phyloP scores from a whole-genome alignment of 2,329 filamentous ascomycete genomes.

The Botryotinia globosa region DNA sequence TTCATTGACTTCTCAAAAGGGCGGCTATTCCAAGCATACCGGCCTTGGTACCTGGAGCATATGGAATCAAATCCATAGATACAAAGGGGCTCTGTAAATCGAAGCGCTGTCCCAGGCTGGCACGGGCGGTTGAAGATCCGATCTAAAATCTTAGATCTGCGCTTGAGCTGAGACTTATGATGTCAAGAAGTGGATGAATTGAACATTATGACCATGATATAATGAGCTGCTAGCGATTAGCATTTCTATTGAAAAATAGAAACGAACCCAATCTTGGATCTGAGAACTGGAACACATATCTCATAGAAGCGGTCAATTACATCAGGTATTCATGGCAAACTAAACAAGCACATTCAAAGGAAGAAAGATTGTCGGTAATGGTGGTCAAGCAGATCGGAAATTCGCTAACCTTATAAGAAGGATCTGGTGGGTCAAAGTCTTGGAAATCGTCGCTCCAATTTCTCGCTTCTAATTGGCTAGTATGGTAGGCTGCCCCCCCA shows the following conservation, averaged over 20 bases:
- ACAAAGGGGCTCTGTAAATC: background rate
- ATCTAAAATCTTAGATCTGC: background rate
- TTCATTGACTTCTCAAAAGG: background rate
- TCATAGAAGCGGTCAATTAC: background rate
- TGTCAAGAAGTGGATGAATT: conserved; percentile 1
- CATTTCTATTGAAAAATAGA: background rate
- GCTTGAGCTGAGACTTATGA: background rate
- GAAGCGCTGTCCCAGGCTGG: background rate
- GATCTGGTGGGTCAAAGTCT: background rate
- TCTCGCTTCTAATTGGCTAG: background rate
- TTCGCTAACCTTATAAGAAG: background rate
- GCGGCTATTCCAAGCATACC: background rate
- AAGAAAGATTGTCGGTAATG: background rate
- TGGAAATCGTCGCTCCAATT: background rate
- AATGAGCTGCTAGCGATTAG: background rate
- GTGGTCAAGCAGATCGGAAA: background rate
- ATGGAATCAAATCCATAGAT: background rate
- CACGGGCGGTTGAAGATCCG: background rate
- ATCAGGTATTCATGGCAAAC: background rate
- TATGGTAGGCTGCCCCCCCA: background rate
- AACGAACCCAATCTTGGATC: background rate
- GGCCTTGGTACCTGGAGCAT: background rate
- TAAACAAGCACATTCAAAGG: background rate
- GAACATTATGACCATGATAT: background rate
- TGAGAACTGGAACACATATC: background rate